Evolutionary conservation across 352 stramenopile species (phyloP), one percentile per base, ranked within the genome.

Genomic region (Phytophthora europaea): DNA sequence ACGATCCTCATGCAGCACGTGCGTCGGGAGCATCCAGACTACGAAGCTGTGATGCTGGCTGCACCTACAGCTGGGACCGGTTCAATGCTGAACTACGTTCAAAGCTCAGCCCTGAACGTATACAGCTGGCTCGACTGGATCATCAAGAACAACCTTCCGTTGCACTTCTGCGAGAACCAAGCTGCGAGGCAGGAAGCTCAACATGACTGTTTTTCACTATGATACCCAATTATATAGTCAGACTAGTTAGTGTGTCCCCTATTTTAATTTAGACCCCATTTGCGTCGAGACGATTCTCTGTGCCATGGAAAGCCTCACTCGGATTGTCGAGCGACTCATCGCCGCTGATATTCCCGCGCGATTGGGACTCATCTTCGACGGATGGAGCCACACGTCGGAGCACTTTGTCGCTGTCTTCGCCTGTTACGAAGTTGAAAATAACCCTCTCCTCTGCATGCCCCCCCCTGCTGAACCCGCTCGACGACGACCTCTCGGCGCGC

Each of bases 321-420:
- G 34, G 10, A 40, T 40, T 40, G 34, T 13, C 7, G 34, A 40
- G 34, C 10, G 34, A 8, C 2, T 40, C 34, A 40, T 40, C 34
- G 34, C 34, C 34, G 12, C 51, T 10, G 50, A 69, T 23, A 56
- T 50, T 15, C 60, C 60, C 2, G 48, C 20, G 1, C 48, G 38
- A 9, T 61, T 69, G 34, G 62, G 62, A 10, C 28, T 70, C 28
- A 38, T 58, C 0, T 51, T 70, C 51, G 63, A 63, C 40, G 53
- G 63, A 2, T 70, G 16, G 40, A 64, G 28, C 33, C 63, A 70
- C 28, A 20, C 10, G 7, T 70, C 40, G 13, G 52, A 63, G 38
- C 18, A 63, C 31, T 63, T 50, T 26, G 23, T 70, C 8, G 63
- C 63, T 4, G 54, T 70, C 5, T 70, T 70, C 26, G 16, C 26